A percentile compares a stretch with the other conserved stretches of the same genome.
These are phyloP conservation scores for Xylaria venustula DNA, from an alignment of 495 filamentous ascomycete species.

Conservation along the genomic window DNA sequence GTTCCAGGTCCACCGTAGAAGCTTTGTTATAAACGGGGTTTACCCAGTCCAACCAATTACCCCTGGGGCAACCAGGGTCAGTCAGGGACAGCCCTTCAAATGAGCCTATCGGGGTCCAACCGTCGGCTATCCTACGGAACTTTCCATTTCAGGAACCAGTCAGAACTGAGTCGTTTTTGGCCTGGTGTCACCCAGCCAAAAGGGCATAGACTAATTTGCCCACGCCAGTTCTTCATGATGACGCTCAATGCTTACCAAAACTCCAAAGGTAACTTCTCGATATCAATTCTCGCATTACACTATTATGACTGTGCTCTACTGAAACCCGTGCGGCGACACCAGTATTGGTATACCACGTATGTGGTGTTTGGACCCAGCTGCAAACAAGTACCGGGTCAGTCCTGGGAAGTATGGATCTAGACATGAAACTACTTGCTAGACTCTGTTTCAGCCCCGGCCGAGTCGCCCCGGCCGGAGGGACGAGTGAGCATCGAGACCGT, in stretches of 20 bases:
- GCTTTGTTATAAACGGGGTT: conserved; percentile 4
- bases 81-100: conserved; percentile 1
- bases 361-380: conserved; percentile 2
- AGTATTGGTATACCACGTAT: neutral
- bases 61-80: neutral
- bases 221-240: neutral
- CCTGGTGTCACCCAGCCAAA: neutral
- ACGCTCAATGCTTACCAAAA: neutral
- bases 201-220: neutral
- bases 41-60: neutral
- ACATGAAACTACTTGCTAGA: conserved; percentile 9
- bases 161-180: neutral
- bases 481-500: neutral
- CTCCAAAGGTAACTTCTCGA: neutral
- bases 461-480: conserved; percentile 1
- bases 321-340: neutral
- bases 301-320: neutral
- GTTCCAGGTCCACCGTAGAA: neutral
- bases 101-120: conserved; percentile 12
- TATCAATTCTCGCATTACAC: neutral
- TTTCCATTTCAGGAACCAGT: conserved; percentile 4
- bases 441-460: conserved; percentile 11
- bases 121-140: conserved; percentile 1
- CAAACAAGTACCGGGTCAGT: neutral
- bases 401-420: neutral